Percentiles rank a stretch among this genome's conserved stretches.
These are phyloP conservation scores for Didymella exigua DNA, from an alignment of 2,329 filamentous ascomycete species.

Conservation along the genomic window DNA sequence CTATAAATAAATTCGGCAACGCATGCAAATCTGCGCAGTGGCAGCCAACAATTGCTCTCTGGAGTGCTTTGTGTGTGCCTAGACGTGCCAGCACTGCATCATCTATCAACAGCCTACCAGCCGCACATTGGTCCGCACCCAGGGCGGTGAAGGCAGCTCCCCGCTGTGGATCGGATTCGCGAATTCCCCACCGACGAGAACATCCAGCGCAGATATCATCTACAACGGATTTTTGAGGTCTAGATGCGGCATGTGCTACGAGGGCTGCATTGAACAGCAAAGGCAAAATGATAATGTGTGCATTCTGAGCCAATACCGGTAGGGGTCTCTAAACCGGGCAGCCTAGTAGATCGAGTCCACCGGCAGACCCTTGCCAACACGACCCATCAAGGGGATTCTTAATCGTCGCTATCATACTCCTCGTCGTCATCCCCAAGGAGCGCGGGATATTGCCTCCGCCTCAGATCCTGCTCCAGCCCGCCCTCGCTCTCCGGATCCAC, in stretches of 20 bases:
- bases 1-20: neutral
- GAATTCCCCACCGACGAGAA: neutral
- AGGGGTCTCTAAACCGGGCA: too few species aligned
- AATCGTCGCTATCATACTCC: conserved; percentile 63
- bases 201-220: too few species aligned
- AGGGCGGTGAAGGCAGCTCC: conserved; percentile 17
- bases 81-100: conserved; percentile 7
- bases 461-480: conserved; percentile 86
- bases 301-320: neutral
- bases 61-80: neutral
- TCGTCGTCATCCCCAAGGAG: conserved; percentile 71
- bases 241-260: too few species aligned
- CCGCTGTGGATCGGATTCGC: conserved; percentile 8
- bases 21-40: neutral
- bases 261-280: too few species aligned
- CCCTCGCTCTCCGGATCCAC: conserved; percentile 86
- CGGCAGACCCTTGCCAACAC: too few species aligned
- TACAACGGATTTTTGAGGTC: too few species aligned
- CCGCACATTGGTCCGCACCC: conserved; percentile 1
- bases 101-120: conserved; percentile 1
- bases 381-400: conserved; percentile 1
- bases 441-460: conserved; percentile 76
- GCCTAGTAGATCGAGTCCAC: too few species aligned
- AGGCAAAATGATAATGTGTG: too few species aligned
- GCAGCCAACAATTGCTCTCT: neutral